Evolutionary conservation across 768 basidiomycete species (phyloP).

Genomic region (Tylopilus intermedius): DNA sequence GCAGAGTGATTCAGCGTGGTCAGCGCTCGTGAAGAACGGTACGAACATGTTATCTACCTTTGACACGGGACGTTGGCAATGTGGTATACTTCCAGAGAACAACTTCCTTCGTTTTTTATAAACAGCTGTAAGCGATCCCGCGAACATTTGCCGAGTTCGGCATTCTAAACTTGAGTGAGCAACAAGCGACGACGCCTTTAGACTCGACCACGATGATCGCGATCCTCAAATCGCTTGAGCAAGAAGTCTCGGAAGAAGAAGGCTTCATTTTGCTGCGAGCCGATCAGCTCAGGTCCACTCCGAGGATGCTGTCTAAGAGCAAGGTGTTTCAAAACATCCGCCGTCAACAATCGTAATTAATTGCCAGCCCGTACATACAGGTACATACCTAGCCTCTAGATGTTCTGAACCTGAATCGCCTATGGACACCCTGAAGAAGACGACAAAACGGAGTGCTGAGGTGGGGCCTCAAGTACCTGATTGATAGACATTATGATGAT

Average conservation of each 20-base stretch:
- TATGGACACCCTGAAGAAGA: background rate
- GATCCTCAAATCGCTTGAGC: conserved; percentile 29
- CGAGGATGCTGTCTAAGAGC: background rate
- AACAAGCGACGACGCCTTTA: conserved; percentile 28
- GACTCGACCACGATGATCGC: conserved; percentile 22
- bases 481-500: background rate
- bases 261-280: conserved; percentile 24
- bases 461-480: conserved; percentile 19
- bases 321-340: background rate
- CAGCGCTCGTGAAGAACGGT: background rate
- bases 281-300: conserved; percentile 11
- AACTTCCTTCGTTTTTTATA: background rate
- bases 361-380: background rate
- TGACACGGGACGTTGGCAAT: background rate
- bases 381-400: too few species aligned
- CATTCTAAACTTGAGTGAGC: conserved; percentile 11
- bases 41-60: background rate
- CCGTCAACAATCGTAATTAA: background rate
- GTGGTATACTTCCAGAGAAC: background rate
- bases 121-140: conserved; percentile 26
- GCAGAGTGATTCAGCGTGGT: background rate
- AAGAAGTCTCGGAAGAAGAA: conserved; percentile 11
- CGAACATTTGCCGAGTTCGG: conserved; percentile 28
- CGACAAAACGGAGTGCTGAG: conserved; percentile 11
- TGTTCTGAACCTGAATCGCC: background rate